These are phyloP conservation scores for Lepidium campestre DNA, from an alignment of 441 rosid species.

Conservation along the genomic window DNA sequence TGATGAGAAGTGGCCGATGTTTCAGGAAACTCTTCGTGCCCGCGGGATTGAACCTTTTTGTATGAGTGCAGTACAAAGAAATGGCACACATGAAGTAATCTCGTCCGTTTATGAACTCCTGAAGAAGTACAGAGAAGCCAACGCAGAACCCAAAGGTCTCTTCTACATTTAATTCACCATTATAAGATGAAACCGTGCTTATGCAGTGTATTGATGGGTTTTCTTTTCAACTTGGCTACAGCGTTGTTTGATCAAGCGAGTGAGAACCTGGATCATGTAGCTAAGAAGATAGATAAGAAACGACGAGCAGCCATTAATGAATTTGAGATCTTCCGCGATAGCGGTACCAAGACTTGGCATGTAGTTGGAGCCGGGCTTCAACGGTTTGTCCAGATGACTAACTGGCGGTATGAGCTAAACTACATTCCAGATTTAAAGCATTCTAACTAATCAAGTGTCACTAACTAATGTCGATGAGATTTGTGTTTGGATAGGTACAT, in stretches of 20 bases:
- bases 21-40: constrained; percentile 60
- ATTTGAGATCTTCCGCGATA: constrained; percentile 64
- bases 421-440: not conserved
- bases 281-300: constrained; percentile 64
- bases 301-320: constrained; percentile 66
- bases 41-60: constrained; percentile 67
- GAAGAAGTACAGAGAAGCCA: constrained; percentile 44
- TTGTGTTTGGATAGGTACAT: constrained; percentile 46
- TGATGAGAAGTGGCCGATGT: constrained; percentile 62
- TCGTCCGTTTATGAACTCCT: constrained; percentile 62
- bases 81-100: constrained; percentile 72
- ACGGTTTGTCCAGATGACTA: constrained; percentile 94
- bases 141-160: constrained; percentile 54
- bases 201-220: not conserved
- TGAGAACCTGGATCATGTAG: constrained; percentile 69
- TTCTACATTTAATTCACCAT: not conserved
- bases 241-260: constrained; percentile 14
- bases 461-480: not conserved
- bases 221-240: not conserved
- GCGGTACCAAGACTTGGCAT: constrained; percentile 60
- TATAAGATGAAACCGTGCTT: not conserved
- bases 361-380: constrained; percentile 80
- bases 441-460: not conserved
- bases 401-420: constrained; percentile 60
- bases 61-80: constrained; percentile 80